A percentile compares a stretch with the other conserved stretches of the same genome.
Evolutionary conservation across 2,329 filamentous ascomycete species (phyloP).

Genomic region (Lachnellula cervina): DNA sequence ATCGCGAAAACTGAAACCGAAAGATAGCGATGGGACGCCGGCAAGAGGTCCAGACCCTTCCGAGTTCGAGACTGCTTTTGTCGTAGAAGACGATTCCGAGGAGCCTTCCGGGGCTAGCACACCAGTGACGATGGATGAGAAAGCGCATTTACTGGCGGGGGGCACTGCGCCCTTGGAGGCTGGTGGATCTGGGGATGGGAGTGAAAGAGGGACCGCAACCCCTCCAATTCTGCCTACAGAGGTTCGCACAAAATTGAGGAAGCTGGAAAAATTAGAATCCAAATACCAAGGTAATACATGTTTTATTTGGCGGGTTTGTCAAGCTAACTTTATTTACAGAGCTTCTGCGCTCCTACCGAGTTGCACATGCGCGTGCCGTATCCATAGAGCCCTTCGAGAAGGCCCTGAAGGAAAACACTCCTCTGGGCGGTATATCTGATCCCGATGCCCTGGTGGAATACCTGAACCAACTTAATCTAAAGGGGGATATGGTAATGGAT

Average conservation of each 20-base stretch:
- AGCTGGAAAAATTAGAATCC: constrained; percentile 83
- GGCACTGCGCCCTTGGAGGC: constrained; percentile 24
- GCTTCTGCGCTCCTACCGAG: constrained; percentile 82
- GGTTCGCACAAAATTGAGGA: constrained; percentile 69
- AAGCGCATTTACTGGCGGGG: constrained; percentile 20
- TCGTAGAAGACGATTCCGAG: constrained; percentile 76
- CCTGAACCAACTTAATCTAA: constrained; percentile 76
- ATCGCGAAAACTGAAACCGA: constrained; percentile 23
- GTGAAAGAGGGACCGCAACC: constrained; percentile 16
- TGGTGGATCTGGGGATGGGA: constrained; percentile 25
- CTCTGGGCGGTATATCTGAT: constrained; percentile 81
- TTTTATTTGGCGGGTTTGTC: not conserved
- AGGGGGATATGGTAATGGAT: constrained; percentile 88
- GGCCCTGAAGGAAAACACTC: constrained; percentile 85
- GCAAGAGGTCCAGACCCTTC: constrained; percentile 64
- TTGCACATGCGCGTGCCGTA: constrained; percentile 80
- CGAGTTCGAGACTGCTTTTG: constrained; percentile 81
- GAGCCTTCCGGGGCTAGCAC: constrained; percentile 58
- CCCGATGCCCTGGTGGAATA: constrained; percentile 84
- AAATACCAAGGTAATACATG: constrained; percentile 69
- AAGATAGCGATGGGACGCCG: constrained; percentile 25
- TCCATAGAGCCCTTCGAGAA: constrained; percentile 93
- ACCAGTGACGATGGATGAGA: constrained; percentile 41
- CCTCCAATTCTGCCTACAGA: constrained; percentile 57
- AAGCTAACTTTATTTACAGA: constrained; percentile 46